Conservation (phyloP, 345 rosid species). For the Lepidium aucheri region DNA sequence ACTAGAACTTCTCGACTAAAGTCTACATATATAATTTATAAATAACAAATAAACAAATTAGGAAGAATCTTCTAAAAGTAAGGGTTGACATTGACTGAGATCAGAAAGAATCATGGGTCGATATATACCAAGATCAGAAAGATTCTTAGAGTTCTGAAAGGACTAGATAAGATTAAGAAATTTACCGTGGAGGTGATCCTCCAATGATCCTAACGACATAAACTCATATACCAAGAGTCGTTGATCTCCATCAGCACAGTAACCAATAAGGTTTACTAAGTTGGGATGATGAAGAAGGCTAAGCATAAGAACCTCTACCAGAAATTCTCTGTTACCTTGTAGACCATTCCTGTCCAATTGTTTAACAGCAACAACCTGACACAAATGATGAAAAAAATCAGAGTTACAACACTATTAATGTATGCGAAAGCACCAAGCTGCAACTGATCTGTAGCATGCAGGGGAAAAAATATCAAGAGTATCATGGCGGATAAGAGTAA, state of each 20-base stretch:
- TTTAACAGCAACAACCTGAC: slow-evolving; percentile 93
- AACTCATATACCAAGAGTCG: slow-evolving; percentile 97
- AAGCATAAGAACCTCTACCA: slow-evolving; percentile 99
- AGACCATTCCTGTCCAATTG: slow-evolving; percentile 94
- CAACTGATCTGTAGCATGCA: background rate
- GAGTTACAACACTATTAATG: background rate
- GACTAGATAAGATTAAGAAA: background rate
- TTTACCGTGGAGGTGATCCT: slow-evolving; percentile 99
- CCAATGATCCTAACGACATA: slow-evolving; percentile 94
- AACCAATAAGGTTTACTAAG: slow-evolving; percentile 92
- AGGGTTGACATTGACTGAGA: slow-evolving; percentile 24
- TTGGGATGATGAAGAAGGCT: slow-evolving; percentile 97
- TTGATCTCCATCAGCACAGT: slow-evolving; percentile 99
- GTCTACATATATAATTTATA: background rate
- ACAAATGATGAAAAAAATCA: background rate
- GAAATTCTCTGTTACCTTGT: slow-evolving; percentile 95
- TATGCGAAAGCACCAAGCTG: background rate
- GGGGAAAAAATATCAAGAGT: background rate
- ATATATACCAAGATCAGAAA: slow-evolving; percentile 7
- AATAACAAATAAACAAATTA: background rate
- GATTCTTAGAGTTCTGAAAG: background rate
- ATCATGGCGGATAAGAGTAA: background rate
- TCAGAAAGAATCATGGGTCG: slow-evolving; percentile 1
- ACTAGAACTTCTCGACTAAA: slow-evolving; percentile 14
- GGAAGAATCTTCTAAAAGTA: slow-evolving; percentile 8